phyloP scores from a whole-genome alignment of 352 stramenopile species.

The Phytophthora agathidicida region DNA sequence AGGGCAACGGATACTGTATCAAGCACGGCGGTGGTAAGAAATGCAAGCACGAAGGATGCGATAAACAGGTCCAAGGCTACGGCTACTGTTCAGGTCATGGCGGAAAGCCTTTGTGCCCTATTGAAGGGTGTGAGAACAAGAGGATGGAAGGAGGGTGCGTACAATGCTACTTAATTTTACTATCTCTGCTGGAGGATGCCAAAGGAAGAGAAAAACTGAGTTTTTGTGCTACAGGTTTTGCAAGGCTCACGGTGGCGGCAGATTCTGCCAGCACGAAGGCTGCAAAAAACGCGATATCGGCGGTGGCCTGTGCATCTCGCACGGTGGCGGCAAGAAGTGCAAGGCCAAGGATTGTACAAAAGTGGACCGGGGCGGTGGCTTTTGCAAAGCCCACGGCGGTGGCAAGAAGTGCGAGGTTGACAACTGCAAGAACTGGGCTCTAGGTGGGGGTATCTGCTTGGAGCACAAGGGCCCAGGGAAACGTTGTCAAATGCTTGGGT shows the following conservation, averaged over 20 bases:
- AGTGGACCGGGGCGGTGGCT: slow-evolving; percentile 80
- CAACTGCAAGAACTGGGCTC: slow-evolving; percentile 82
- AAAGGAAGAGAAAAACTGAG: not conserved
- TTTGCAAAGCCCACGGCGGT: slow-evolving; percentile 85
- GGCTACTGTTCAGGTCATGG: slow-evolving; percentile 86
- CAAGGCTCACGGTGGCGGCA: slow-evolving; percentile 83
- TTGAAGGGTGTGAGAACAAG: slow-evolving; percentile 84
- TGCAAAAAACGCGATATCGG: slow-evolving; percentile 89
- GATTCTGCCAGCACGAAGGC: slow-evolving; percentile 72
- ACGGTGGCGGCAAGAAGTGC: slow-evolving; percentile 90
- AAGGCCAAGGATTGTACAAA: slow-evolving; percentile 70
- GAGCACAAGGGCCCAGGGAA: slow-evolving; percentile 83
- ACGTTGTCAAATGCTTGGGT: slow-evolving; percentile 79
- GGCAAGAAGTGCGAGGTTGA: slow-evolving; percentile 85
- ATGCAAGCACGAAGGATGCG: slow-evolving; percentile 78
- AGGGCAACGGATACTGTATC: slow-evolving; percentile 87
- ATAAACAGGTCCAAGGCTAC: slow-evolving; percentile 86
- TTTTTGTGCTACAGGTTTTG: slow-evolving; percentile 57
- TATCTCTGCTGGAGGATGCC: not conserved
- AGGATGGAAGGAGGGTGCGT: slow-evolving; percentile 80
- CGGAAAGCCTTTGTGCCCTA: slow-evolving; percentile 76
- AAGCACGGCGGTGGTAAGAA: slow-evolving; percentile 87
- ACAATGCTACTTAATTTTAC: not conserved
- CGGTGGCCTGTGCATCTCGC: slow-evolving; percentile 84
- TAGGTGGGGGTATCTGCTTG: slow-evolving; percentile 74